phyloP scores from a whole-genome alignment of 768 basidiomycete genomes.

The Rhodosporidiobolus odoratus region DNA sequence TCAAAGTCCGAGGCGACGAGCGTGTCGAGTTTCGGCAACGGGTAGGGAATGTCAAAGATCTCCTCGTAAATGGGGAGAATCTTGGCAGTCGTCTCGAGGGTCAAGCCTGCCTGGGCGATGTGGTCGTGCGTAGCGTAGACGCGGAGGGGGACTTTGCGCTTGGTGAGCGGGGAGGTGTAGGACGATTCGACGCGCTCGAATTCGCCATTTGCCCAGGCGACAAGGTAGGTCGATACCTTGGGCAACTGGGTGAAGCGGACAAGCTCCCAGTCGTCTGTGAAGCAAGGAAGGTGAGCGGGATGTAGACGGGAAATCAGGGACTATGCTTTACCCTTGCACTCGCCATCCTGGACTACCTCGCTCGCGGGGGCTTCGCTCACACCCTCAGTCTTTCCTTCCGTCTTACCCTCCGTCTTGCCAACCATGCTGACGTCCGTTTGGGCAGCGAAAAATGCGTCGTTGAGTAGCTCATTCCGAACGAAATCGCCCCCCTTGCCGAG shows the following conservation, averaged over 20 bases:
- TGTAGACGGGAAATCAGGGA: not conserved
- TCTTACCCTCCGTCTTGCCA: conserved; percentile 41
- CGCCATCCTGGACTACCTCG: conserved; percentile 9
- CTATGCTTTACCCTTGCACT: conserved; percentile 34
- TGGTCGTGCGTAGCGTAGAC: conserved; percentile 78
- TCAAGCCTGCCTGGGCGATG: conserved; percentile 75
- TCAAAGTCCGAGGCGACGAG: conserved; percentile 86
- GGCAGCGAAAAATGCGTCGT: conserved; percentile 44
- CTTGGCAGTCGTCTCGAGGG: conserved; percentile 74
- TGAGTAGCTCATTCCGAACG: conserved; percentile 31
- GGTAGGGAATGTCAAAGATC: conserved; percentile 85
- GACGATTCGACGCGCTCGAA: conserved; percentile 69
- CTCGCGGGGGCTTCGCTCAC: not conserved
- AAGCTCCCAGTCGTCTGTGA: conserved; percentile 63
- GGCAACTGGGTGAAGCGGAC: conserved; percentile 77
- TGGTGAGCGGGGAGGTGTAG: conserved; percentile 72
- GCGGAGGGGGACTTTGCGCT: conserved; percentile 71
- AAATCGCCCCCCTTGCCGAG: conserved; percentile 42
- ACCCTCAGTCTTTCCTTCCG: conserved; percentile 31
- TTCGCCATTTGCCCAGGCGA: conserved; percentile 59
- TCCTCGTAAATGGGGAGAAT: conserved; percentile 86
- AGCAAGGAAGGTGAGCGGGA: too few species aligned
- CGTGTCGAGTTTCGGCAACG: conserved; percentile 90
- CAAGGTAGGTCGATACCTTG: conserved; percentile 55
- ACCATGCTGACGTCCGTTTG: conserved; percentile 26